Evolutionary conservation across 2,329 filamentous ascomycete genomes (phyloP).

Genomic region (Hypoxylon sp.): DNA sequence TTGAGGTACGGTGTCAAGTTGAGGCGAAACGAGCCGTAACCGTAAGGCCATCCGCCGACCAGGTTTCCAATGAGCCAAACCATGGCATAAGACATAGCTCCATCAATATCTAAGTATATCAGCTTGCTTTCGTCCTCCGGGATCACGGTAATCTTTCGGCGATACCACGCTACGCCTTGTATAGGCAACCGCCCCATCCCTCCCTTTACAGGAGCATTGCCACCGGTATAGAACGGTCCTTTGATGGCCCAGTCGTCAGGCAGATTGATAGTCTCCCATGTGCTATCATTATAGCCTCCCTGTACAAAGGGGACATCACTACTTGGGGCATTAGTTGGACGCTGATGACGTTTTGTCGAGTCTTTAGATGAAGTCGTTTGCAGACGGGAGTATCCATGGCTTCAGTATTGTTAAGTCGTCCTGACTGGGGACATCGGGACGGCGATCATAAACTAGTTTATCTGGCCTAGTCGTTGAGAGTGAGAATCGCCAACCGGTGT

Average conservation of each 20-base stretch:
- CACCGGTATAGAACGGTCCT: constrained; percentile 56
- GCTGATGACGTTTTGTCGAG: constrained; percentile 40
- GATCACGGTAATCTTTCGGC: constrained; percentile 44
- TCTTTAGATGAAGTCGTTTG: constrained; percentile 47
- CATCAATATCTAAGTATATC: constrained; percentile 60
- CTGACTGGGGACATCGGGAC: constrained; percentile 1
- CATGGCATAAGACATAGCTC: constrained; percentile 54
- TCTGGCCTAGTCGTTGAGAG: not conserved
- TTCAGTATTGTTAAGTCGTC: constrained; percentile 15
- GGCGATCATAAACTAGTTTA: not conserved
- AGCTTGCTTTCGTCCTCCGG: constrained; percentile 56
- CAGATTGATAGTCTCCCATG: constrained; percentile 58
- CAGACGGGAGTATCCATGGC: constrained; percentile 48
- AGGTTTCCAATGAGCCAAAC: constrained; percentile 59
- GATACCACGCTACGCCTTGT: constrained; percentile 64
- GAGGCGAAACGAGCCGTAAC: constrained; percentile 55
- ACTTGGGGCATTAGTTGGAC: constrained; percentile 48
- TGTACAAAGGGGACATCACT: constrained; percentile 51
- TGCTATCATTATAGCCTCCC: constrained; percentile 49
- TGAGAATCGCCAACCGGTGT: not conserved
- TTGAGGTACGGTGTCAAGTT: constrained; percentile 41
- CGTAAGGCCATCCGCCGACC: constrained; percentile 59
- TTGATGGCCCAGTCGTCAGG: constrained; percentile 63
- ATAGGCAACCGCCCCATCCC: constrained; percentile 62
- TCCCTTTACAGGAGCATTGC: constrained; percentile 53